These are phyloP conservation scores for Fusarium chuoi DNA, from an alignment of 2,329 filamentous ascomycete genomes.

Conservation along the genomic window DNA sequence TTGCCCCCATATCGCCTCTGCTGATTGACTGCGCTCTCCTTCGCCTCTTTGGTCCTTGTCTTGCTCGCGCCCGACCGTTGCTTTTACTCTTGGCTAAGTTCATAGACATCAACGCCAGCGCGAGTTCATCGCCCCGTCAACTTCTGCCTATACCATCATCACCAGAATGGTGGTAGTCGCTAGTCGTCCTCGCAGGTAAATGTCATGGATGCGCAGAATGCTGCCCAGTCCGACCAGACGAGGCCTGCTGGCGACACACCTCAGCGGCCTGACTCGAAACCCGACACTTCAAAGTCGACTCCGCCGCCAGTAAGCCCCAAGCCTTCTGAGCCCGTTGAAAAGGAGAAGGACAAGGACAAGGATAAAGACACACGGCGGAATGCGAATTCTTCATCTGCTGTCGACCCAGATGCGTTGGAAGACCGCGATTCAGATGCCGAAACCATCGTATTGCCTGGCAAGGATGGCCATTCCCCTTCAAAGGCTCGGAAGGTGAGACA, in stretches of 20 bases:
- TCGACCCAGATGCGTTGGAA: constrained; percentile 53
- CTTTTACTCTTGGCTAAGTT: constrained; percentile 20
- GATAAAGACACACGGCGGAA: constrained; percentile 45
- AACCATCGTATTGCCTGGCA: constrained; percentile 74
- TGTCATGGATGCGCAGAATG: constrained; percentile 77
- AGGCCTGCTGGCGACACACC: constrained; percentile 66
- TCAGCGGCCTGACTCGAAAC: constrained; percentile 51
- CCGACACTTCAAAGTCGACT: constrained; percentile 36
- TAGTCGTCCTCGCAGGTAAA: constrained; percentile 63
- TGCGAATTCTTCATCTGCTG: constrained; percentile 44
- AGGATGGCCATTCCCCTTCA: constrained; percentile 71
- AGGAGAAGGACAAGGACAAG: constrained; percentile 36
- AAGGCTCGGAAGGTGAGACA: constrained; percentile 73
- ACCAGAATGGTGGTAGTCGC: constrained; percentile 70
- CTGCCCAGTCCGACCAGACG: constrained; percentile 69
- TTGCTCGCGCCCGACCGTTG: constrained; percentile 25
- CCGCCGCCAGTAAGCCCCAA: constrained; percentile 42
- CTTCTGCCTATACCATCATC: constrained; percentile 38
- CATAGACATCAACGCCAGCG: constrained; percentile 32
- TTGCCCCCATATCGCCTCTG: constrained; percentile 1
- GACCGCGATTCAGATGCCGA: constrained; percentile 77
- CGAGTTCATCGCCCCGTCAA: constrained; percentile 43
- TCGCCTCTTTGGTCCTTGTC: constrained; percentile 25
- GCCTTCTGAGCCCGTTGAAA: constrained; percentile 29
- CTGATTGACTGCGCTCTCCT: constrained; percentile 15